Evolutionary conservation across 192 early-diverging fungal genomes (phyloP).

Genomic region (Backusella circina): DNA sequence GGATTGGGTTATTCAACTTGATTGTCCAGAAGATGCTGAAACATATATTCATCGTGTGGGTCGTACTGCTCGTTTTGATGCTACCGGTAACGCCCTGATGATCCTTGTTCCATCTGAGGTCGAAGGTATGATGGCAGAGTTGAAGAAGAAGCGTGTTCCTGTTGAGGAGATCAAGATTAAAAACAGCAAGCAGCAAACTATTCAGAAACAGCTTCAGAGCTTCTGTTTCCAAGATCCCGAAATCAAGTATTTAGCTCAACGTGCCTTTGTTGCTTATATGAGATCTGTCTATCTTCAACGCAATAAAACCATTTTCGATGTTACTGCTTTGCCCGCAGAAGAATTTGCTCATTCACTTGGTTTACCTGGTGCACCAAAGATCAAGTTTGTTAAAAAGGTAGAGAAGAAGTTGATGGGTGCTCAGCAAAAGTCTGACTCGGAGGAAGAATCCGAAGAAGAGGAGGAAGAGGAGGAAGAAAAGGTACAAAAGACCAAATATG

Average conservation of each 20-base stretch:
- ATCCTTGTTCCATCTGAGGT: constrained; percentile 88
- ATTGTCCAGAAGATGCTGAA: constrained; percentile 94
- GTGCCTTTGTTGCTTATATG: constrained; percentile 95
- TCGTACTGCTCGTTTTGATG: constrained; percentile 92
- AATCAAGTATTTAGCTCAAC: constrained; percentile 95
- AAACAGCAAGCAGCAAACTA: constrained; percentile 73
- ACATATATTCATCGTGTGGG: constrained; percentile 99
- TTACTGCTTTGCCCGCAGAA: constrained; percentile 81
- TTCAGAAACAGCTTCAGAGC: constrained; percentile 81
- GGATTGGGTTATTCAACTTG: constrained; percentile 98
- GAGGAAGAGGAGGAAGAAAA: constrained; percentile 40
- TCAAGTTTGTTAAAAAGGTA: constrained; percentile 77
- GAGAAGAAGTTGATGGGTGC: constrained; percentile 30
- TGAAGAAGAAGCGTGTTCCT: constrained; percentile 77
- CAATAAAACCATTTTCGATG: constrained; percentile 90
- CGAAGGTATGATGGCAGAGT: constrained; percentile 70
- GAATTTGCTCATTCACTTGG: constrained; percentile 87
- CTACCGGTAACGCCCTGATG: constrained; percentile 82
- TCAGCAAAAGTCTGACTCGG: constrained; percentile 31
- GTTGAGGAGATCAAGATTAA: constrained; percentile 89
- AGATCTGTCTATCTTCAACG: constrained; percentile 87
- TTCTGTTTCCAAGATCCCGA: constrained; percentile 93
- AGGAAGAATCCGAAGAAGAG: constrained; percentile 32
- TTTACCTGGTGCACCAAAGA: constrained; percentile 91
- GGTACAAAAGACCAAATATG: constrained; percentile 68